A percentile compares a stretch with the other conserved stretches of the same genome.
These are phyloP conservation scores for Rhizophora mangle DNA, from an alignment of 345 rosid species.

Conservation along the genomic window DNA sequence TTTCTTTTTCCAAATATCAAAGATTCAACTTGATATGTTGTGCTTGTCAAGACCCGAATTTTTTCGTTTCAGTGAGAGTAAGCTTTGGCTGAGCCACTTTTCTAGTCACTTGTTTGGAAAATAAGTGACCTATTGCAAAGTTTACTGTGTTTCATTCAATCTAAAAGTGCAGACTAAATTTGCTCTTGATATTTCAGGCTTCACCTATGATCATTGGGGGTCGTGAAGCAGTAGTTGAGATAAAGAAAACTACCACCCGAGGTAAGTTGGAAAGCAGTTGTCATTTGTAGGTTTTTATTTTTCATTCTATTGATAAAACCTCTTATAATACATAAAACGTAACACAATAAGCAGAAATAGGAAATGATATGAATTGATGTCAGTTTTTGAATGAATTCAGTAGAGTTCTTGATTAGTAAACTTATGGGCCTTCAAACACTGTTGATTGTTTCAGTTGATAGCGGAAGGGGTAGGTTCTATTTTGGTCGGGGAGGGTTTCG, in stretches of 20 bases:
- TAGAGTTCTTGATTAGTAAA: neutral
- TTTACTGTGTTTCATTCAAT: too few species aligned
- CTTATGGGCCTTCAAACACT: neutral
- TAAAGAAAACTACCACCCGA: conserved; percentile 17
- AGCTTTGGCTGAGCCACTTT: too few species aligned
- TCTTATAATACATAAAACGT: neutral
- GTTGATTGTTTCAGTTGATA: conserved; percentile 19
- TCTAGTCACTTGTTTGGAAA: too few species aligned
- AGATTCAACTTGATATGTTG: too few species aligned
- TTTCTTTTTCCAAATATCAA: too few species aligned
- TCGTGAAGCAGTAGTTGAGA: conserved; percentile 16
- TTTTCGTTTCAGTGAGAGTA: too few species aligned
- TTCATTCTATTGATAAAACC: neutral
- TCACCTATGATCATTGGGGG: conserved; percentile 25
- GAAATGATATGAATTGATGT: neutral
- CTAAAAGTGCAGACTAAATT: neutral
- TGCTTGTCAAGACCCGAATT: too few species aligned
- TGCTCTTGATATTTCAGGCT: conserved; percentile 20
- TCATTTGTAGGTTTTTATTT: neutral
- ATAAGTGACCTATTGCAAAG: too few species aligned
- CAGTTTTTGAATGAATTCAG: neutral
- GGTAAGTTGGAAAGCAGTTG: conserved; percentile 6
- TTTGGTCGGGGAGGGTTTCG: conserved; percentile 21
- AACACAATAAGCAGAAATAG: neutral
- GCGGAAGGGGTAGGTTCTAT: conserved; percentile 24